Conservation (phyloP, 305 asterid species). For the Plantago coronopus region DNA sequence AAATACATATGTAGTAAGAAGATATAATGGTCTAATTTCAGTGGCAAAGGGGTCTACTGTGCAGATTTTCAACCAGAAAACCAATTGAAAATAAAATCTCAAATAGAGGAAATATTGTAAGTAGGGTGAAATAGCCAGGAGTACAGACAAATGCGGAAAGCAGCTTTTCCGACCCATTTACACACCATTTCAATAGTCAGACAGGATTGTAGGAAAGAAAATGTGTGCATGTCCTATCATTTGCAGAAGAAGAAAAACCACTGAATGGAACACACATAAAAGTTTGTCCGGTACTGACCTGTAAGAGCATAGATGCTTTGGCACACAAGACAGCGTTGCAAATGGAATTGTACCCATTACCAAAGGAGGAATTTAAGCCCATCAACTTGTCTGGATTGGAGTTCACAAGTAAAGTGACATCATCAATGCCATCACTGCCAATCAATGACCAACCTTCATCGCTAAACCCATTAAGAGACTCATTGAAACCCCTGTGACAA, state of each 20-base stretch:
- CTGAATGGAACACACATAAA: not conserved
- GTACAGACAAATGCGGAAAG: too few relatives aligned
- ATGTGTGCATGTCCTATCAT: not conserved
- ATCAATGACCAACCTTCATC: conserved; percentile 82
- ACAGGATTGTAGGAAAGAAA: too few relatives aligned
- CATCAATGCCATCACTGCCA: conserved; percentile 71
- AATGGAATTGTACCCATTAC: conserved; percentile 57
- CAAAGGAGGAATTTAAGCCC: conserved; percentile 60
- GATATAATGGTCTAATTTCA: too few relatives aligned
- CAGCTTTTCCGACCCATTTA: too few relatives aligned
- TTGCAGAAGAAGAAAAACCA: not conserved
- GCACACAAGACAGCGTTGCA: conserved; percentile 71
- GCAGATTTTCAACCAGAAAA: too few relatives aligned
- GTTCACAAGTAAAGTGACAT: conserved; percentile 69
- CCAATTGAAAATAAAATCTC: too few relatives aligned
- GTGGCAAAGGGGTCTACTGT: too few relatives aligned
- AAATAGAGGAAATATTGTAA: too few relatives aligned
- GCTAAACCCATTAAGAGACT: conserved; percentile 71
- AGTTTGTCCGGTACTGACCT: conserved; percentile 38
- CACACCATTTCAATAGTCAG: too few relatives aligned
- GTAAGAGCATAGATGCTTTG: conserved; percentile 90
- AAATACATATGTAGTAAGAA: not conserved
- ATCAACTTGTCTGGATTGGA: conserved; percentile 73
- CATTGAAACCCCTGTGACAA: conserved; percentile 71
- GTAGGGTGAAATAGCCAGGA: too few relatives aligned